These are phyloP conservation scores for Yarrowia galli DNA, from an alignment of 1,139 yeast species.

Conservation along the genomic window DNA sequence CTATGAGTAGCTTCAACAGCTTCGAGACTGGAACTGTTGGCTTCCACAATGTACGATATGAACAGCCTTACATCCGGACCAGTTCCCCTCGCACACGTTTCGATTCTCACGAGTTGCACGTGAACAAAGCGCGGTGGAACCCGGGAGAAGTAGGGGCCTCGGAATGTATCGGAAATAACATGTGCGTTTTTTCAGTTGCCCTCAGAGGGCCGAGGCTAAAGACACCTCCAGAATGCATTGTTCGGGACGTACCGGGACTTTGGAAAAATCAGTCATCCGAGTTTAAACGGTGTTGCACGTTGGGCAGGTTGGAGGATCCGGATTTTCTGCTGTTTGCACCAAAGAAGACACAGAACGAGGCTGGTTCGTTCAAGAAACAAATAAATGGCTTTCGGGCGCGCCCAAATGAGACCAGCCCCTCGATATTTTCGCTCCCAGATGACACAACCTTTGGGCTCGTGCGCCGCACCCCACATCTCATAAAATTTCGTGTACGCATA, in stretches of 20 bases:
- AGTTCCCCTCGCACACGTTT: background rate
- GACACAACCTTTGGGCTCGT: conserved; percentile 19
- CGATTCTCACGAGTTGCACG: conserved; percentile 22
- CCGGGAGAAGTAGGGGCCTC: conserved; percentile 28
- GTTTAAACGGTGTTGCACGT: conserved; percentile 25
- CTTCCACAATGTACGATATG: background rate
- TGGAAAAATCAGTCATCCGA: conserved; percentile 29
- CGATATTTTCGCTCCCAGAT: background rate
- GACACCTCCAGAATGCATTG: conserved; percentile 18
- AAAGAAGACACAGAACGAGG: background rate
- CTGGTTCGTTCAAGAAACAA: no score
- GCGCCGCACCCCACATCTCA: conserved; percentile 38
- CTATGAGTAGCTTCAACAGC: background rate
- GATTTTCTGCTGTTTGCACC: no score
- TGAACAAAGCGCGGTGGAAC: conserved; percentile 8
- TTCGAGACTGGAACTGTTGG: background rate
- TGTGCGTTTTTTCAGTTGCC: conserved; percentile 16
- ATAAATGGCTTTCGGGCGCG: background rate
- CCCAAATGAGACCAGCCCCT: background rate
- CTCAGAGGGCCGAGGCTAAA: conserved; percentile 24
- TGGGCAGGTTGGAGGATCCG: background rate
- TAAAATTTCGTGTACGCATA: conserved; percentile 31
- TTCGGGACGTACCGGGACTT: conserved; percentile 21
- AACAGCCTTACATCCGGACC: no score
- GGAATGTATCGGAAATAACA: conserved; percentile 30